Evolutionary conservation across 2,329 filamentous ascomycete species (phyloP).

Genomic region (Thielaviopsis punctulata): DNA sequence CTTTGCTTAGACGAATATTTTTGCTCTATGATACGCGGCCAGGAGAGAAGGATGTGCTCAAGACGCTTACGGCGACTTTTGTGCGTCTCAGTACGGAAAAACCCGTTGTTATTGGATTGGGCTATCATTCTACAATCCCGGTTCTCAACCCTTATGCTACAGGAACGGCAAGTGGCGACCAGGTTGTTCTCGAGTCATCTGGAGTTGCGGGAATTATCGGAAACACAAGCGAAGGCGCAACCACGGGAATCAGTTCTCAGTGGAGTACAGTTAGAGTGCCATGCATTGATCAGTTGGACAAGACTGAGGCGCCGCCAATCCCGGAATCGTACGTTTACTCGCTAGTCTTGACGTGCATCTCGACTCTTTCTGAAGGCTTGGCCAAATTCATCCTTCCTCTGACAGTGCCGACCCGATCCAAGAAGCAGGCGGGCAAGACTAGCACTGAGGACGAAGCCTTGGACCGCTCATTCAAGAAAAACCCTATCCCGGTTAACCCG

Average conservation of each 20-base stretch:
- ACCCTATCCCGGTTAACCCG: conserved; percentile 70
- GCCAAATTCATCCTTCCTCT: conserved; percentile 87
- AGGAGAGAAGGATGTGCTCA: conserved; percentile 58
- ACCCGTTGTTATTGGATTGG: conserved; percentile 71
- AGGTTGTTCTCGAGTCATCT: conserved; percentile 76
- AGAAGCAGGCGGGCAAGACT: conserved; percentile 23
- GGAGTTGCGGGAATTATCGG: conserved; percentile 79
- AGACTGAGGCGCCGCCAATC: conserved; percentile 62
- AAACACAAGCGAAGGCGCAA: conserved; percentile 47
- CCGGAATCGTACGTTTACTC: conserved; percentile 93
- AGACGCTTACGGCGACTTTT: conserved; percentile 69
- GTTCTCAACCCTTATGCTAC: conserved; percentile 38
- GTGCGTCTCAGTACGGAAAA: conserved; percentile 89
- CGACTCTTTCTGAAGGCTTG: conserved; percentile 75
- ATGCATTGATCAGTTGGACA: conserved; percentile 89
- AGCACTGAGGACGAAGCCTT: conserved; percentile 4
- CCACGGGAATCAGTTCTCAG: conserved; percentile 67
- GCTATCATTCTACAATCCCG: conserved; percentile 75
- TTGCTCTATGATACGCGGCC: conserved; percentile 58
- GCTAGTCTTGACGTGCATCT: conserved; percentile 74
- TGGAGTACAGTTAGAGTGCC: conserved; percentile 80
- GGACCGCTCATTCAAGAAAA: conserved; percentile 55
- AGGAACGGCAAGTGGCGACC: conserved; percentile 48
- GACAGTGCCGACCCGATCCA: conserved; percentile 59
- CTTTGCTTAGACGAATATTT: conserved; percentile 64